Evolutionary conservation across 345 rosid species (phyloP), one percentile per base, ranked within the genome.

Genomic region (Chamaenerion angustifolium): DNA sequence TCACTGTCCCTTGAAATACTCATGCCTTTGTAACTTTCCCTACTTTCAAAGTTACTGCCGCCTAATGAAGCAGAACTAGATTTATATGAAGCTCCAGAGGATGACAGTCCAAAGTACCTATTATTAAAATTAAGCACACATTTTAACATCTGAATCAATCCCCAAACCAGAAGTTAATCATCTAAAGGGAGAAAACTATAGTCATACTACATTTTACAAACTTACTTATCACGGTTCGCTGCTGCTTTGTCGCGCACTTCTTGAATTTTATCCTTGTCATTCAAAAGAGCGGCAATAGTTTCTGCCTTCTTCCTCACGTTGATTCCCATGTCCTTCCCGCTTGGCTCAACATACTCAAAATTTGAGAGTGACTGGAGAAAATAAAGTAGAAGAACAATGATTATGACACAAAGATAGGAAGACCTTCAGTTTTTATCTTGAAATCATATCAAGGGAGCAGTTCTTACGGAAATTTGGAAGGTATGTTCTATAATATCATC

Each of bases 401-500:
- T 3, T 55, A 51, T 41, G 35, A 40, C 59, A 42, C 1, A 55
- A 58, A 63, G 69, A 40, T 71, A 68, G 46, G 45, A 12, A 55
- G 49, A 57, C 57, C 61, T 45, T 42, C 16, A 59, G 46, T 31
- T 41, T 8, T 25, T 19, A 17, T 48, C 44, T 50, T 13, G 43
- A 25, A 54, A 54, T 7, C 8, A 31, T 31, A 31, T 31, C 37
- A 31, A 31, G 37, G 37, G 10, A 8, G 8, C 37, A 31, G 37
- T 54, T 53, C 96, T 79, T 62, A 93, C 99, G 48, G 96, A 85
- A 57, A 93, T 84, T 77, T 85, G 99, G 72, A 68, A 88, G 47
- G 95, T 84, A 54, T 93, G 99, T 64, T 92, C 99, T 27, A 88
- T 79, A 56, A 93, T 88, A 59, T 88, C 99, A 63, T 93, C 99